Evolutionary conservation across 164 flowering plant species (phyloP).

Genomic region (Cinnamomum micranthum): DNA sequence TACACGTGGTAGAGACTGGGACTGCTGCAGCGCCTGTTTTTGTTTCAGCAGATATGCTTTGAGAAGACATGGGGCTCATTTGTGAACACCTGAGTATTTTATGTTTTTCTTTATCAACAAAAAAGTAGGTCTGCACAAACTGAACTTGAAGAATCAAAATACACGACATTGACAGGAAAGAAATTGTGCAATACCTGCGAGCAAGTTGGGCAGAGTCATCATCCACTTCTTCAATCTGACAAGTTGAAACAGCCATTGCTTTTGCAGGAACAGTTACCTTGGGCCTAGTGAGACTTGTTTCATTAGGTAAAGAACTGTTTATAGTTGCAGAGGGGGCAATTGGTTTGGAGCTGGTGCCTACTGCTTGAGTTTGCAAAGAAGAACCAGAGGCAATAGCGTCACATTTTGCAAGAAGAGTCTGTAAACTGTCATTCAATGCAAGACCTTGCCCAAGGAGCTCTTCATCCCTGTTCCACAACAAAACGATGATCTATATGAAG

Average conservation of each 20-base stretch:
- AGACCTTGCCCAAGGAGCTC: conserved; percentile 81
- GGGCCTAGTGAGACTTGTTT: conserved; percentile 22
- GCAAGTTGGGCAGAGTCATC: conserved; percentile 87
- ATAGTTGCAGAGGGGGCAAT: conserved; percentile 13
- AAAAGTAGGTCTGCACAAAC: not conserved
- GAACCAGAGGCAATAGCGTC: conserved; percentile 87
- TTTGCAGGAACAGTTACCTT: conserved; percentile 18
- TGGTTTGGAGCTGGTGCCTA: conserved; percentile 27
- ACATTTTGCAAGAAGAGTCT: conserved; percentile 68
- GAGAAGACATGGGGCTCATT: conserved; percentile 26
- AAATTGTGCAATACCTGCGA: conserved; percentile 48
- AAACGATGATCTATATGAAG: not conserved
- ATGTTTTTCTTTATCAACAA: too few relatives aligned
- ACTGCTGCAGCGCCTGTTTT: conserved; percentile 2
- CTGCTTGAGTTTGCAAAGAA: conserved; percentile 36
- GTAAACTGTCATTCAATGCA: conserved; percentile 72
- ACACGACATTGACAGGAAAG: not conserved
- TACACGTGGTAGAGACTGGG: conserved; percentile 23
- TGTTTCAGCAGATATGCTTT: conserved; percentile 20
- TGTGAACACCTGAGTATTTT: conserved; percentile 56
- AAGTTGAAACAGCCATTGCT: conserved; percentile 18
- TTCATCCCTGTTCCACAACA: conserved; percentile 57
- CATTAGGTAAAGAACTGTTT: conserved; percentile 24
- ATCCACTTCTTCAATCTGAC: conserved; percentile 48
- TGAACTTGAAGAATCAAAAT: not conserved